phyloP scores from a whole-genome alignment of 2,329 filamentous ascomycete genomes.

The Fusarium acutatum region DNA sequence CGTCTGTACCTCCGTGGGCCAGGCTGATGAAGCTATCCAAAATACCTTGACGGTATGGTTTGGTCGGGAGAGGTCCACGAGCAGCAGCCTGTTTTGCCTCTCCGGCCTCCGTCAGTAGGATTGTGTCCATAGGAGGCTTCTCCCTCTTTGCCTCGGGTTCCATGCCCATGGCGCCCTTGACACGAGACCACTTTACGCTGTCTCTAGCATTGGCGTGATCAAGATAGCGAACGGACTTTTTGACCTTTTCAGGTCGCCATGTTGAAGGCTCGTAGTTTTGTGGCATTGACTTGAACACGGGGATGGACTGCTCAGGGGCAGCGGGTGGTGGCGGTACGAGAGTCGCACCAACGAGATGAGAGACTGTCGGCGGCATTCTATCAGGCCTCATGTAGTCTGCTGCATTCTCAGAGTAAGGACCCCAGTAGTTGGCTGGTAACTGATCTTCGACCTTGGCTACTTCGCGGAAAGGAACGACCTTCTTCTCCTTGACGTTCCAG shows the following conservation, averaged over 20 bases:
- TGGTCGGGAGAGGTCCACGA: rapidly evolving
- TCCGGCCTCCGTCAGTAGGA: neutral
- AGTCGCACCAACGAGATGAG: neutral
- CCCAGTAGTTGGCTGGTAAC: neutral
- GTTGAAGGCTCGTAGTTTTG: rapidly evolving
- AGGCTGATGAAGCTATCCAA: rapidly evolving
- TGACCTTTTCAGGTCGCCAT: neutral
- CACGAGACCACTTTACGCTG: neutral
- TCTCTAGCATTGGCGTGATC: neutral
- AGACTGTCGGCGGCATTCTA: neutral
- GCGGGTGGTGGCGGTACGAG: neutral
- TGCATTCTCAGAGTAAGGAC: neutral
- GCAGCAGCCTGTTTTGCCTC: neutral
- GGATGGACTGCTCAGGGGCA: neutral
- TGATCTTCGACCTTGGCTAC: neutral
- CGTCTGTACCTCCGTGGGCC: neutral
- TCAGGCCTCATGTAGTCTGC: neutral
- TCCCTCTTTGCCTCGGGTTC: neutral
- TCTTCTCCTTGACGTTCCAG: rapidly evolving
- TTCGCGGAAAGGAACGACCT: neutral
- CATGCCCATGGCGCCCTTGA: neutral
- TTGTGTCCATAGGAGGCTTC: neutral
- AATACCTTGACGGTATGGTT: neutral
- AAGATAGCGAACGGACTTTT: neutral
- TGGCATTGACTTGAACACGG: neutral